These are phyloP conservation scores for Blastobotrys muscicola DNA, from an alignment of 805 yeast species.

Conservation along the genomic window DNA sequence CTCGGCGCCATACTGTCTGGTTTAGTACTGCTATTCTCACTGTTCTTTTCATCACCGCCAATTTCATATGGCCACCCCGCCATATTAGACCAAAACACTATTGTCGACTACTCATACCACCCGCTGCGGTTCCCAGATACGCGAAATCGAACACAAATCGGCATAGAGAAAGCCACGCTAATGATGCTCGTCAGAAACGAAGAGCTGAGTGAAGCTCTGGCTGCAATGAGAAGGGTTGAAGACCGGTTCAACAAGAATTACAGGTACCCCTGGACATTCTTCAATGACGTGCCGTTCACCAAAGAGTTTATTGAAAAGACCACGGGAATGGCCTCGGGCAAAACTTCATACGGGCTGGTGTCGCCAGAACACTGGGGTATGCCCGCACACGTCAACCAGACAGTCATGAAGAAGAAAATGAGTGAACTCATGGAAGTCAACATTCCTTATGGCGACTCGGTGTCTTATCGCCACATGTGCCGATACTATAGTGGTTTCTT, in stretches of 20 bases:
- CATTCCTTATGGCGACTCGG: constrained; percentile 55
- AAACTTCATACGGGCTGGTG: constrained; percentile 64
- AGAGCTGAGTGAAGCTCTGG: constrained; percentile 66
- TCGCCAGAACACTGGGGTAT: constrained; percentile 79
- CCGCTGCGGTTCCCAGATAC: constrained; percentile 1
- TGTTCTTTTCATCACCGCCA: too few species aligned
- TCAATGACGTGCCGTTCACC: constrained; percentile 77
- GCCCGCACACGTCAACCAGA: constrained; percentile 61
- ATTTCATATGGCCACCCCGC: too few species aligned
- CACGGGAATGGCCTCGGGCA: constrained; percentile 62
- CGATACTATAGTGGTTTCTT: constrained; percentile 88
- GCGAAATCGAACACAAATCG: constrained; percentile 30
- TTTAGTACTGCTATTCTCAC: too few species aligned
- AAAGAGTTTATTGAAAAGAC: constrained; percentile 72
- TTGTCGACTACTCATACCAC: constrained; percentile 3
- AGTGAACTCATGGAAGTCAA: constrained; percentile 31
- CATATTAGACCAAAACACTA: not conserved
- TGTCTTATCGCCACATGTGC: constrained; percentile 87
- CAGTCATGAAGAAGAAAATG: constrained; percentile 40
- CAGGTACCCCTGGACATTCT: constrained; percentile 91
- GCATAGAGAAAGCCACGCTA: constrained; percentile 72
- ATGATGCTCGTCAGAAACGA: constrained; percentile 80
- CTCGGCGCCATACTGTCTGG: too few species aligned
- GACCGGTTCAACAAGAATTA: constrained; percentile 77
- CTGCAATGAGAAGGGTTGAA: constrained; percentile 76